Base-by-base conservation (phyloP, 768 basidiomycete species). In the Cubamyces lactineus region DNA sequence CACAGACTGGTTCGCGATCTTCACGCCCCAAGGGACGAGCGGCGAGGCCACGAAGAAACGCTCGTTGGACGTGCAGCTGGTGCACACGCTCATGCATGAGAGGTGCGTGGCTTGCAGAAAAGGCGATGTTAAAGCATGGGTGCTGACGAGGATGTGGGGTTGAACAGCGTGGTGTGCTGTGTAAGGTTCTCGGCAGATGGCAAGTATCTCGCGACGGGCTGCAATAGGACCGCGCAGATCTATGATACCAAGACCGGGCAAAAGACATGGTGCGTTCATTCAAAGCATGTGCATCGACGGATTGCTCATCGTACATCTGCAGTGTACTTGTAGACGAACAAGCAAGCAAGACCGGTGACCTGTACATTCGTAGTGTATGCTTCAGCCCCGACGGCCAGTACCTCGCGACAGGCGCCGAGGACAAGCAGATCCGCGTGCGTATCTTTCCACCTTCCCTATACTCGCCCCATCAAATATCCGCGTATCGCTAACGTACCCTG, bases 161-260 rank as follows among this genome's bases (percentile, higher is more conserved):
- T 7, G 28, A 15, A 8, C 65, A 89, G 89, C 61, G 89, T 91
- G 23, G 89, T 91, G 9, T 92, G 96, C 69, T 97, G 95, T 70
- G 94, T 97, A 26, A 84, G 91, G 61, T 96, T 97, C 77, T 96
- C 94, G 53, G 91, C 93, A 15, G 95, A 98, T 74, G 94, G 96
- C 26, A 94, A 92, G 73, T 87, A 82, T 63, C 84, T 98, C 34
- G 96, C 96, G 30, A 98, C 96, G 4, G 96, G 96, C 13, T 98
- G 96, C 77, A 98, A 98, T 76, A 83, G 93, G 43, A 93, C 94
- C 0, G 94, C 95, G 19, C 95, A 97, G 74, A 95, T 98, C 59
- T 98, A 92, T 73, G 94, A 98, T 72, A 91, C 90, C 26, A 91
- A 91, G 76, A 89, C 91, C 0, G 96, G 96, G 7, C 73, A 71